Conservation (phyloP, 2,329 filamentous ascomycete species). For the Fusarium sp. region DNA sequence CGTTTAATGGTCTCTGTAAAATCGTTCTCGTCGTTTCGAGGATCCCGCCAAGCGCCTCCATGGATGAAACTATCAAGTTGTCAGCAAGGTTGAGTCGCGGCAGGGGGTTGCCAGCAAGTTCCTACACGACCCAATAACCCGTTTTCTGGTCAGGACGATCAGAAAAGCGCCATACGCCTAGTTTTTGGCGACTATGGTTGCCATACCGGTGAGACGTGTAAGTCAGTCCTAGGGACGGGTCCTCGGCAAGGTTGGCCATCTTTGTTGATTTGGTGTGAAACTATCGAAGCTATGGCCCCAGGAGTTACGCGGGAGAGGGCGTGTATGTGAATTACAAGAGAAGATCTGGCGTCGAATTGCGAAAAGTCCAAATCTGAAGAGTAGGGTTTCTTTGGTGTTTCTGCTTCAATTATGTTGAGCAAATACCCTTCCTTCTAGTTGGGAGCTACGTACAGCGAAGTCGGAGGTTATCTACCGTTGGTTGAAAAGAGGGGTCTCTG, state of each 20-base stretch:
- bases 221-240: constrained; percentile 38
- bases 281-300: constrained; percentile 21
- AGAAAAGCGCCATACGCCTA: constrained; percentile 55
- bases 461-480: constrained; percentile 3
- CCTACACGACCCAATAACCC: constrained; percentile 52
- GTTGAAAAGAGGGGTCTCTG: constrained; percentile 10
- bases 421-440: not conserved
- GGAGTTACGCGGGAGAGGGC: constrained; percentile 5
- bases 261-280: constrained; percentile 15
- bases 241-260: constrained; percentile 36
- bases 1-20: constrained; percentile 57
- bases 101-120: constrained; percentile 3
- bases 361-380: constrained; percentile 11
- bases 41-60: constrained; percentile 71
- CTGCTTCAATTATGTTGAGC: not conserved
- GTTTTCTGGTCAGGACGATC: constrained; percentile 28
- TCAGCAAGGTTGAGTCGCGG: constrained; percentile 13
- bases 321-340: not conserved
- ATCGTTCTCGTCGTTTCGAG: constrained; percentile 56
- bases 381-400: constrained; percentile 3
- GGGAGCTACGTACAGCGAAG: constrained; percentile 5
- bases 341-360: constrained; percentile 16
- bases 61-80: constrained; percentile 61
- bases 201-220: constrained; percentile 52
- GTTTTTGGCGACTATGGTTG: constrained; percentile 54